Conservation (phyloP, 140 eudicot genomes). For the Erigeron philadelphicus region DNA sequence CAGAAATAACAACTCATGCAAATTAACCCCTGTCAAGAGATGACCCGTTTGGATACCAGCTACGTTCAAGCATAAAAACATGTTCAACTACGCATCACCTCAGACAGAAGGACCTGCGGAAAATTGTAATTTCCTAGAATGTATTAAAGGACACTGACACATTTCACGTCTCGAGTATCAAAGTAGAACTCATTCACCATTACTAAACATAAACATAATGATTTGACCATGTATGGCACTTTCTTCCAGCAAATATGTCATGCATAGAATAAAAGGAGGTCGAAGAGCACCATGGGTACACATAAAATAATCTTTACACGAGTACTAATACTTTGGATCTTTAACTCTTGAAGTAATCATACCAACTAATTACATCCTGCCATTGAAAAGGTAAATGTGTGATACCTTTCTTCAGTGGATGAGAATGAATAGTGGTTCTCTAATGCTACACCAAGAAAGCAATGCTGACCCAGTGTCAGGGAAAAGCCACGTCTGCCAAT, state of each 20-base stretch:
- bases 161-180: conserved; percentile 24
- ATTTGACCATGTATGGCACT: conserved; percentile 27
- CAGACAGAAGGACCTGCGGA: not conserved
- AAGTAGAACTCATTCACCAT: not conserved
- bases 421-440: conserved; percentile 47
- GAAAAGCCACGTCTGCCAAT: conserved; percentile 86
- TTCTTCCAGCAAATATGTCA: conserved; percentile 29
- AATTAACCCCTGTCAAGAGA: not conserved
- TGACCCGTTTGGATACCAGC: not conserved
- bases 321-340: conserved; percentile 37
- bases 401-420: conserved; percentile 63
- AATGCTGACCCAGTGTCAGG: conserved; percentile 62
- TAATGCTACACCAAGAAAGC: conserved; percentile 81
- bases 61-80: not conserved
- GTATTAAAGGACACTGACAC: conserved; percentile 9
- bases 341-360: conserved; percentile 84
- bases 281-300: not conserved
- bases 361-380: conserved; percentile 93
- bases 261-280: conserved; percentile 41
- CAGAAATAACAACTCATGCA: not conserved
- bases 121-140: not conserved
- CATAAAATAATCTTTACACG: conserved; percentile 21
- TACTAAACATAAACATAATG: conserved; percentile 7
- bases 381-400: conserved; percentile 56
- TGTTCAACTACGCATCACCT: not conserved